Conservation (phyloP, 495 filamentous ascomycete species). For the Pyrenopolyporus hunteri region DNA sequence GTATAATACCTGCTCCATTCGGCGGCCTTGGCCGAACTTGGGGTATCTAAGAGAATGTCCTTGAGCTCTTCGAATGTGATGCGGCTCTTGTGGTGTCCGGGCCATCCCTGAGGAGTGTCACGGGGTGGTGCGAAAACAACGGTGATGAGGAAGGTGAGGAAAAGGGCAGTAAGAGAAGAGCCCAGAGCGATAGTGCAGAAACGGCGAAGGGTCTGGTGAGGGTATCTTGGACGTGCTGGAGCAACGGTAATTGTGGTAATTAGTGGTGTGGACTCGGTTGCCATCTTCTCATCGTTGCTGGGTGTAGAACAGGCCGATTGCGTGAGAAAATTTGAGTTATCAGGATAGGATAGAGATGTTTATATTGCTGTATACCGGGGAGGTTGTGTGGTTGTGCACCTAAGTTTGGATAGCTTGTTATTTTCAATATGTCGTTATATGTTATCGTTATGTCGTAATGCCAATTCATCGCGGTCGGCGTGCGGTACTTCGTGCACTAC, state of each 20-base stretch:
- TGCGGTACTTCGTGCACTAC: too few species aligned
- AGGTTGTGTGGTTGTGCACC: too few species aligned
- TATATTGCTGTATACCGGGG: too few species aligned
- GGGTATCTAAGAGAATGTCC: slow-evolving; percentile 71
- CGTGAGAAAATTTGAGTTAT: slow-evolving; percentile 14
- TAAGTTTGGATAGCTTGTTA: too few species aligned
- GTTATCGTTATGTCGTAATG: too few species aligned
- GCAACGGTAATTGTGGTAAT: slow-evolving; percentile 61
- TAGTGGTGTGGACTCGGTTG: slow-evolving; percentile 66
- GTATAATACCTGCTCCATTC: slow-evolving; percentile 96
- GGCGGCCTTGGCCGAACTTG: slow-evolving; percentile 67
- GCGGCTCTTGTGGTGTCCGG: slow-evolving; percentile 42
- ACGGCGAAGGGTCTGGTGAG: slow-evolving; percentile 70
- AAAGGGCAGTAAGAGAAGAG: slow-evolving; percentile 60
- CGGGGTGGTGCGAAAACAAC: slow-evolving; percentile 53
- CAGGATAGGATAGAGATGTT: neutral
- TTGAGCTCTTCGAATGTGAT: slow-evolving; percentile 71
- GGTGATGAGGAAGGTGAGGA: slow-evolving; percentile 67
- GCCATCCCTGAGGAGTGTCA: slow-evolving; percentile 51
- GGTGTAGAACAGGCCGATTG: slow-evolving; percentile 1
- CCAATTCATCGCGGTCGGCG: too few species aligned
- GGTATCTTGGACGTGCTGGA: slow-evolving; percentile 65
- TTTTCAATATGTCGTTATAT: too few species aligned
- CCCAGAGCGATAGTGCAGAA: slow-evolving; percentile 72
- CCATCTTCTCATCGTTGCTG: slow-evolving; percentile 49